Percentiles rank a stretch among this genome's conserved stretches.
Evolutionary conservation across 1,139 yeast species (phyloP).

Genomic region (Candida labiduridarum): DNA sequence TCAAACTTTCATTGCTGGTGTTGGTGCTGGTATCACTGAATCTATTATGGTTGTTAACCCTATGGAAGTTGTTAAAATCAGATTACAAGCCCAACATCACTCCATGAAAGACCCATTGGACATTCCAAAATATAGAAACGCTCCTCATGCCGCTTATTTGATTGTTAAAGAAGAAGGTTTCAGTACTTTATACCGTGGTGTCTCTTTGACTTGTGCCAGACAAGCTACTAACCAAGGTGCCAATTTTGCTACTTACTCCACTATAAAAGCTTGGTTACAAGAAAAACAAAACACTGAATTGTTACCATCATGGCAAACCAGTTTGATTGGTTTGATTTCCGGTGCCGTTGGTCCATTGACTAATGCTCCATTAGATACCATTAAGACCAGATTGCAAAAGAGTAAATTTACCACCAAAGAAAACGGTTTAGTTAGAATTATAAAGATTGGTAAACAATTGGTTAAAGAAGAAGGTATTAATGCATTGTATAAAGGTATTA

Average conservation of each 20-base stretch:
- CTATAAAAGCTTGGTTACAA: constrained; percentile 72
- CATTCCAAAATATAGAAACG: constrained; percentile 86
- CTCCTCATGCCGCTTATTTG: constrained; percentile 86
- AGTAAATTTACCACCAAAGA: constrained; percentile 75
- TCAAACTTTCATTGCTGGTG: constrained; percentile 85
- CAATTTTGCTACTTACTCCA: constrained; percentile 92
- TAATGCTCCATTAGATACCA: constrained; percentile 96
- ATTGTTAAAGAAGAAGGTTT: constrained; percentile 91
- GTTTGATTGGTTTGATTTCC: constrained; percentile 83
- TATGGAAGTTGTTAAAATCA: constrained; percentile 94
- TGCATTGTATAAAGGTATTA: constrained; percentile 94
- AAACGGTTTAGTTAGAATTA: constrained; percentile 74
- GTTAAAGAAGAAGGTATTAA: constrained; percentile 85
- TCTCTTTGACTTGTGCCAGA: constrained; percentile 92
- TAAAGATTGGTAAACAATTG: constrained; percentile 78
- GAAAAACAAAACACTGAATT: constrained; percentile 63
- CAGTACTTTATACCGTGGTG: constrained; percentile 89
- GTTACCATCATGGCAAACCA: constrained; percentile 93
- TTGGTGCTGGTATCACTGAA: constrained; percentile 96
- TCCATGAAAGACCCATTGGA: constrained; percentile 82
- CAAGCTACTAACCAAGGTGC: constrained; percentile 99
- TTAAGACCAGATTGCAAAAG: constrained; percentile 95
- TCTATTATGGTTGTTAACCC: constrained; percentile 95
- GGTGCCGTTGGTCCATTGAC: constrained; percentile 99
- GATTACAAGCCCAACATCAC: constrained; percentile 94